phyloP scores from a whole-genome alignment of 768 basidiomycete genomes.

The Austroboletus festivus region DNA sequence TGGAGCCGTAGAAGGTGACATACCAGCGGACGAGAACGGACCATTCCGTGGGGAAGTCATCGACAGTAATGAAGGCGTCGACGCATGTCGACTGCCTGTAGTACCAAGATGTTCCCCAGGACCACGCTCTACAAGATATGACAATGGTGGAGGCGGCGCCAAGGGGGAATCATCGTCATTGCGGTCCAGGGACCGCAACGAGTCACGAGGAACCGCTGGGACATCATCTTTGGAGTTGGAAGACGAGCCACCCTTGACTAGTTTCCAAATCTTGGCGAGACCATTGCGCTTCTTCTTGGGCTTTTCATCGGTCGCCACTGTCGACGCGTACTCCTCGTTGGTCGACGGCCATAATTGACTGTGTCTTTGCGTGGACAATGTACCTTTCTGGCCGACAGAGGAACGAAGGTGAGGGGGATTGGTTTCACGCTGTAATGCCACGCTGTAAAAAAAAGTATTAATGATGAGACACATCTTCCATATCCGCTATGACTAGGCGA shows the following conservation, averaged over 20 bases:
- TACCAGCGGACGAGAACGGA: slow-evolving; percentile 52
- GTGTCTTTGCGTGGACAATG: slow-evolving; percentile 36
- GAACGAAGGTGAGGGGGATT: slow-evolving; percentile 31
- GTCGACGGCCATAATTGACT: slow-evolving; percentile 54
- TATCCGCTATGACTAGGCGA: background rate
- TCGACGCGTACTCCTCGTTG: slow-evolving; percentile 28
- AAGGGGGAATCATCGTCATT: slow-evolving; percentile 72
- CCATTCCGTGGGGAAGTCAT: slow-evolving; percentile 53
- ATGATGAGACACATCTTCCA: slow-evolving; percentile 6
- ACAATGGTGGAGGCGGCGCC: slow-evolving; percentile 87
- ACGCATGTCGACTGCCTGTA: slow-evolving; percentile 51
- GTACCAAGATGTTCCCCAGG: slow-evolving; percentile 50
- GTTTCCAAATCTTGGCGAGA: slow-evolving; percentile 76
- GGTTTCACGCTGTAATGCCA: slow-evolving; percentile 73
- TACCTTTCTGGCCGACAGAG: slow-evolving; percentile 35
- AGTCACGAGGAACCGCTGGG: slow-evolving; percentile 26
- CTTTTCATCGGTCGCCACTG: slow-evolving; percentile 39
- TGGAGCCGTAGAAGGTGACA: slow-evolving; percentile 73
- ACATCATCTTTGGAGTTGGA: slow-evolving; percentile 44
- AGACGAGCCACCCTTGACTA: slow-evolving; percentile 57
- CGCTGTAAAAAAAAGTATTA: slow-evolving; percentile 39
- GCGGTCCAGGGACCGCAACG: slow-evolving; percentile 38
- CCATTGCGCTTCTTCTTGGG: slow-evolving; percentile 78
- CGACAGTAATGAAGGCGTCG: slow-evolving; percentile 67
- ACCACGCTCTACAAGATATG: slow-evolving; percentile 70